Percentiles rank a stretch among this genome's conserved stretches.
Conservation (phyloP, 768 basidiomycete species). For the Rhizopogon sp. region DNA sequence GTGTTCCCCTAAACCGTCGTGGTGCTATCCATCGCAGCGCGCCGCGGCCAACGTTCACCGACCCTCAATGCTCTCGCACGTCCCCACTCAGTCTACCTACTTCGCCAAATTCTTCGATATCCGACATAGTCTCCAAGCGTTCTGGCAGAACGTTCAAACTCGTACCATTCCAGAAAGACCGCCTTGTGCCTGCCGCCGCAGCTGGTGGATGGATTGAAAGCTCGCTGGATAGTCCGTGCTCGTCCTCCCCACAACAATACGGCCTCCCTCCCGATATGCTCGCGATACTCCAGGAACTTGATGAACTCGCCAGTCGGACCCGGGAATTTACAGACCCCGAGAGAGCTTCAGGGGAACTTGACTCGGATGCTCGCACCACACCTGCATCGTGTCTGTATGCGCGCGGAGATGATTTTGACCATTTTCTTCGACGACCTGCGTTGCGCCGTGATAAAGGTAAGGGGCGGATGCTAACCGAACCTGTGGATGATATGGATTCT, state of each 20-base stretch:
- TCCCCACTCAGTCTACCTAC: slow-evolving; percentile 14
- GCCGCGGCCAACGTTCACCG: neutral
- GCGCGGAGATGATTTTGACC: neutral
- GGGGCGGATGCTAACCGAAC: slow-evolving; percentile 9
- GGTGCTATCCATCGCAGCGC: neutral
- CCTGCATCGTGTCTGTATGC: neutral
- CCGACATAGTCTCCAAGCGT: slow-evolving; percentile 13
- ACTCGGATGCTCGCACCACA: neutral
- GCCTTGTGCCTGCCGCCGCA: slow-evolving; percentile 13
- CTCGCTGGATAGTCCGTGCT: neutral
- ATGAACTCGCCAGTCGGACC: slow-evolving; percentile 24
- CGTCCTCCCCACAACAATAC: neutral
- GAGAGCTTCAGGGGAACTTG: neutral
- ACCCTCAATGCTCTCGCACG: slow-evolving; percentile 7
- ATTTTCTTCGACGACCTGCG: neutral
- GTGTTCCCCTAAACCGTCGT: neutral
- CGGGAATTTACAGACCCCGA: slow-evolving; percentile 13
- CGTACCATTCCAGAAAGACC: slow-evolving; percentile 10
- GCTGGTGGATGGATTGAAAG: neutral
- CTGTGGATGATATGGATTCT: neutral
- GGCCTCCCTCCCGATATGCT: slow-evolving; percentile 25
- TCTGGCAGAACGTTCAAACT: slow-evolving; percentile 12
- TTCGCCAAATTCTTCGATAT: neutral
- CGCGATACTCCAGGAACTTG: slow-evolving; percentile 20
- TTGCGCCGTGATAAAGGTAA: slow-evolving; percentile 16